phyloP scores from a whole-genome alignment of 805 yeast genomes.

The Metschnikowia santaceciliae region DNA sequence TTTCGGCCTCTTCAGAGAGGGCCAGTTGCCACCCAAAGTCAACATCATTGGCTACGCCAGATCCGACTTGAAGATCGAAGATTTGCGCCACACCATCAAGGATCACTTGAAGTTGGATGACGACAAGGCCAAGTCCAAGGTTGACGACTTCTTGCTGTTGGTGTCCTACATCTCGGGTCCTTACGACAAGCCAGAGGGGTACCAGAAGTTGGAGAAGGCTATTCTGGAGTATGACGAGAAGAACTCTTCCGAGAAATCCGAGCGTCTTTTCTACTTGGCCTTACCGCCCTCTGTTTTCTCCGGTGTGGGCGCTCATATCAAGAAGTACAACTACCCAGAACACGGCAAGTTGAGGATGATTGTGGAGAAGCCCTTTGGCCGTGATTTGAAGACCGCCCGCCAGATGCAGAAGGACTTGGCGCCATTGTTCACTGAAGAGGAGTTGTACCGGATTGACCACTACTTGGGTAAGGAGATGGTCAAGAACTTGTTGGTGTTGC shows the following conservation, averaged over 20 bases:
- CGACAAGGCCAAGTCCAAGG: conserved; percentile 38
- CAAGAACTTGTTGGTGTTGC: conserved; percentile 80
- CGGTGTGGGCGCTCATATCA: conserved; percentile 69
- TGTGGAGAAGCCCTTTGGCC: conserved; percentile 97
- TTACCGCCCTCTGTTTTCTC: conserved; percentile 92
- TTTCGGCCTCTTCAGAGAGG: conserved; percentile 63
- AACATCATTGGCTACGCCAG: conserved; percentile 92
- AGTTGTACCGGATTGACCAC: conserved; percentile 93
- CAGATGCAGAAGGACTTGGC: conserved; percentile 72
- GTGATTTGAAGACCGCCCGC: conserved; percentile 75
- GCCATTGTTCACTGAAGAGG: conserved; percentile 87
- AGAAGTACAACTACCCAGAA: conserved; percentile 54
- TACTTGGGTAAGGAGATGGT: conserved; percentile 98
- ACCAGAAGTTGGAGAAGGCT: conserved; percentile 46
- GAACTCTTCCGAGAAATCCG: conserved; percentile 46
- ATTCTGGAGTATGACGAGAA: conserved; percentile 58
- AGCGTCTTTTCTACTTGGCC: conserved; percentile 88
- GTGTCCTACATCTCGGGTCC: conserved; percentile 71
- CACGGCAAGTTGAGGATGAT: conserved; percentile 74
- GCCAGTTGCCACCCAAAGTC: conserved; percentile 64
- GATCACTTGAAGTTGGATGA: conserved; percentile 54
- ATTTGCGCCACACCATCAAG: conserved; percentile 62
- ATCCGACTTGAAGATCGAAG: conserved; percentile 63
- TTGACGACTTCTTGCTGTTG: conserved; percentile 62
- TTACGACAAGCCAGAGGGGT: conserved; percentile 81